These are phyloP conservation scores for Arachnomyces sp. DNA, from an alignment of 2,329 filamentous ascomycete genomes.

Conservation along the genomic window DNA sequence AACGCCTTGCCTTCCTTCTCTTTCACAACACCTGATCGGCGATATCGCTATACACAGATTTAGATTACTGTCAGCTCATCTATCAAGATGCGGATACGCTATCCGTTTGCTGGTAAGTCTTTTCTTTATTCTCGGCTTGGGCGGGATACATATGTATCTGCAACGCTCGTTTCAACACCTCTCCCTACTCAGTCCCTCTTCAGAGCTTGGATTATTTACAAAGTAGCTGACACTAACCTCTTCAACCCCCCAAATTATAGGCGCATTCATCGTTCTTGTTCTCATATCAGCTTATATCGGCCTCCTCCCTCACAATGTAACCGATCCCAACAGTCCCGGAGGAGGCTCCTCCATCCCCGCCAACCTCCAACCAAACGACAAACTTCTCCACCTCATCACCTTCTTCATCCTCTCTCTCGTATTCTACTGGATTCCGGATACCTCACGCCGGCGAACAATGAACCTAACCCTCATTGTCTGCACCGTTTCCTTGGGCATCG, in stretches of 20 bases:
- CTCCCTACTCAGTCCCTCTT: too few species aligned
- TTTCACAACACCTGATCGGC: neutral
- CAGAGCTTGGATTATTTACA: too few species aligned
- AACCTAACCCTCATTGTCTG: slow-evolving; percentile 77
- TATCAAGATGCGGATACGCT: slow-evolving; percentile 68
- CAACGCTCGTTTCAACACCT: too few species aligned
- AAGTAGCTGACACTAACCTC: neutral
- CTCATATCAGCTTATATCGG: slow-evolving; percentile 72
- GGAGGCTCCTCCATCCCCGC: slow-evolving; percentile 29
- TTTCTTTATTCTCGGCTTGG: neutral
- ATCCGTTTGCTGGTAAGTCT: slow-evolving; percentile 74
- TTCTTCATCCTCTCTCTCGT: slow-evolving; percentile 78
- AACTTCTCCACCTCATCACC: slow-evolving; percentile 74
- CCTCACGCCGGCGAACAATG: slow-evolving; percentile 72
- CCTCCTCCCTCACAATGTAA: slow-evolving; percentile 51
- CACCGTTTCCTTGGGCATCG: slow-evolving; percentile 53
- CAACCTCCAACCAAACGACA: slow-evolving; percentile 68
- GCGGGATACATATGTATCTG: too few species aligned
- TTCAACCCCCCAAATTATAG: slow-evolving; percentile 36
- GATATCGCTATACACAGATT: neutral
- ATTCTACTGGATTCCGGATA: slow-evolving; percentile 98
- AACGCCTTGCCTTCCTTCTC: neutral
- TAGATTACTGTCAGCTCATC: neutral
- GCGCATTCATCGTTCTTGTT: slow-evolving; percentile 59
- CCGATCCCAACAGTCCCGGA: slow-evolving; percentile 14